Conservation (phyloP, 108 stramenopile genomes). For the Skeletonema menzelii region DNA sequence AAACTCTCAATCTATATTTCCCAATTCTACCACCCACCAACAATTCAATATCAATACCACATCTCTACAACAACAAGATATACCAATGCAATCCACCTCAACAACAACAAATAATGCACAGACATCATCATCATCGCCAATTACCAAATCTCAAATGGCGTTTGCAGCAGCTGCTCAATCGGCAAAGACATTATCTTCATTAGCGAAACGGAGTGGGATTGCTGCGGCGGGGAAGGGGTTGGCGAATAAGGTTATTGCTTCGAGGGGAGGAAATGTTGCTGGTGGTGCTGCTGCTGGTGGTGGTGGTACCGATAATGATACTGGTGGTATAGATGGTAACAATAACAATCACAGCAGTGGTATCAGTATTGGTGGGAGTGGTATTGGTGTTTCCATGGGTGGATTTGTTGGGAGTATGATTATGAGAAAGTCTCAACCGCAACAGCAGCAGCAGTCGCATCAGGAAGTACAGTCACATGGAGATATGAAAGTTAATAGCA, state of each 20-base stretch:
- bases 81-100: no score
- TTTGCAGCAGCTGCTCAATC: constrained; percentile 8
- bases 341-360: not conserved
- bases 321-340: not conserved
- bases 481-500: not conserved
- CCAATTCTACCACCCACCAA: not conserved
- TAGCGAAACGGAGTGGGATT: constrained; percentile 14
- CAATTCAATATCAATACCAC: not conserved
- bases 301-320: no score
- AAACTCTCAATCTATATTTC: not conserved
- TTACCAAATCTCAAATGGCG: not conserved
- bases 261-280: not conserved
- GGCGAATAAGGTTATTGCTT: no score
- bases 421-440: not conserved
- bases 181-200: constrained; percentile 14
- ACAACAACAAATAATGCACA: not conserved
- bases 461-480: not conserved
- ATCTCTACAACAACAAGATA: not conserved
- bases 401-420: constrained; percentile 4
- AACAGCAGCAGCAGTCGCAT: not conserved
- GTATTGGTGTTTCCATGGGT: not conserved
- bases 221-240: constrained; percentile 4
- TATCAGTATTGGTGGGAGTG: not conserved
- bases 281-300: not conserved
- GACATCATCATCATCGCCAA: not conserved